Conservation (phyloP, 2,329 filamentous ascomycete genomes). For the Monosporascus sp. region DNA sequence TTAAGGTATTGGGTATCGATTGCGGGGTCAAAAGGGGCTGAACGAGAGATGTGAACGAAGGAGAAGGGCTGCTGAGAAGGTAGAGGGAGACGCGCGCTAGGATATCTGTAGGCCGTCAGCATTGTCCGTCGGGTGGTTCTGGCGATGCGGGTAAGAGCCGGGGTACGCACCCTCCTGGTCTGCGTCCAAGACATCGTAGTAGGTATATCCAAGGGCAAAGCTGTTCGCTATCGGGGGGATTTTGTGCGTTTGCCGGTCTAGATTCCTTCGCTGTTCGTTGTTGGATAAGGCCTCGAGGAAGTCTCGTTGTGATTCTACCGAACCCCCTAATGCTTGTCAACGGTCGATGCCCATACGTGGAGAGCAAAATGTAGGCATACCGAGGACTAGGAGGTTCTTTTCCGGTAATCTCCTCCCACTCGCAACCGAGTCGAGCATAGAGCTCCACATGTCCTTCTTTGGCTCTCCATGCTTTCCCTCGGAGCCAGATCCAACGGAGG, state of each 20-base stretch:
- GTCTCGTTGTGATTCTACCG: conserved; percentile 76
- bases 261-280: conserved; percentile 46
- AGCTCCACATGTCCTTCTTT: conserved; percentile 90
- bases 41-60: conserved; percentile 75
- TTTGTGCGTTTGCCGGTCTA: conserved; percentile 52
- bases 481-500: conserved; percentile 41
- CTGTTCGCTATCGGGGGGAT: conserved; percentile 81
- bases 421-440: conserved; percentile 84
- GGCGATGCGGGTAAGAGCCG: conserved; percentile 34
- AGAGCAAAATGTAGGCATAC: conserved; percentile 36
- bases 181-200: conserved; percentile 88
- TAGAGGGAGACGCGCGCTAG: conserved; percentile 86
- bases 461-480: conserved; percentile 60
- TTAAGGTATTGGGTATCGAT: conserved; percentile 77
- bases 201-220: conserved; percentile 90
- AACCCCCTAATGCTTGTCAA: conserved; percentile 58
- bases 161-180: conserved; percentile 75
- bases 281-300: conserved; percentile 65
- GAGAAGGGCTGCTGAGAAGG: conserved; percentile 78
- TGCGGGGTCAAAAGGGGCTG: conserved; percentile 78
- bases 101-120: conserved; percentile 57
- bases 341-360: neutral
- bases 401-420: conserved; percentile 86
- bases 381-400: conserved; percentile 84
- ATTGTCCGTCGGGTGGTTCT: neutral